These are phyloP conservation scores for Poronia punctata DNA, from an alignment of 495 filamentous ascomycete genomes.

Conservation along the genomic window DNA sequence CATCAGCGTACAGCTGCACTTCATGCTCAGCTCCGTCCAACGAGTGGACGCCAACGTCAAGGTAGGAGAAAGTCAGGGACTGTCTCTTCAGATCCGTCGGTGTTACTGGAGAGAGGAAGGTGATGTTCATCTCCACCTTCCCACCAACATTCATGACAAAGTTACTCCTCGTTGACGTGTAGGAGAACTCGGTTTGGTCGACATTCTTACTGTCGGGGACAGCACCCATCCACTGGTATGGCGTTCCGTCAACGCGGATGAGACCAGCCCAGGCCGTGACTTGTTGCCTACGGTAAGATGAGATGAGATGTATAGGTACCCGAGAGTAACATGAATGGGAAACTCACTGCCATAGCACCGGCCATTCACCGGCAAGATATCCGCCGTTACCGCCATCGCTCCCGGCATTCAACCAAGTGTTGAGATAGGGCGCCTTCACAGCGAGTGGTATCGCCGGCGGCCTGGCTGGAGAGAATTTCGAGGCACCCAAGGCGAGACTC, in stretches of 20 bases:
- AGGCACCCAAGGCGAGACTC: constrained; percentile 22
- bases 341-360: constrained; percentile 40
- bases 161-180: constrained; percentile 81
- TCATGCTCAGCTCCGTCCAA: constrained; percentile 51
- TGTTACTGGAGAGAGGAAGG: constrained; percentile 84
- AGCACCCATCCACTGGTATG: constrained; percentile 58
- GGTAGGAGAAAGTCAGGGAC: constrained; percentile 81
- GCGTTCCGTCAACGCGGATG: constrained; percentile 41
- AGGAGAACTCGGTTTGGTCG: constrained; percentile 52
- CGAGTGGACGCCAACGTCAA: constrained; percentile 57
- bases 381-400: constrained; percentile 65
- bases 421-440: constrained; percentile 78
- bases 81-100: constrained; percentile 79
- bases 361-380: constrained; percentile 62
- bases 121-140: constrained; percentile 62
- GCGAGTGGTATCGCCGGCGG: constrained; percentile 75
- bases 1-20: constrained; percentile 77
- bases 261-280: constrained; percentile 72
- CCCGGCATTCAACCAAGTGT: constrained; percentile 64
- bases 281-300: constrained; percentile 58
- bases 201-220: constrained; percentile 45
- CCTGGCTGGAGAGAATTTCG: constrained; percentile 40
- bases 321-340: constrained; percentile 23
- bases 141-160: constrained; percentile 69
- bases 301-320: constrained; percentile 53